Evolutionary conservation across 2,329 filamentous ascomycete genomes (phyloP).

Genomic region (Chrysosporium queenslandicum): DNA sequence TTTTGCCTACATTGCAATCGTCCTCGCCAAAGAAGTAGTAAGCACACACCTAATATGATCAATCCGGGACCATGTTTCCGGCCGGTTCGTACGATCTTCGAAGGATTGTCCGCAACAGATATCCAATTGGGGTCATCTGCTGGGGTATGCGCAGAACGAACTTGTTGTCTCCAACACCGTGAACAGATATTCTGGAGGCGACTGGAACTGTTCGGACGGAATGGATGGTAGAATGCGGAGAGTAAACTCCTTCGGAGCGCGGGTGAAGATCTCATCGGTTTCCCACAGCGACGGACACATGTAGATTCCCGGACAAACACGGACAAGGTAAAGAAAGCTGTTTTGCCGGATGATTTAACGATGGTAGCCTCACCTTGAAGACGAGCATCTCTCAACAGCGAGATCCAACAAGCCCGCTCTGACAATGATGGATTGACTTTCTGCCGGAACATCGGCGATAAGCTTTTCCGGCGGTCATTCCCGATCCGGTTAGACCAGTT

Average conservation of each 20-base stretch:
- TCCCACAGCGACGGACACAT: neutral
- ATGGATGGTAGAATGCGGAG: constrained; percentile 1
- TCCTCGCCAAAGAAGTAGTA: neutral
- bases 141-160: constrained; percentile 38
- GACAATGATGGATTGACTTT: too few relatives aligned
- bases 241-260: neutral
- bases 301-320: too few relatives aligned
- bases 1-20: neutral
- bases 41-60: constrained; percentile 56
- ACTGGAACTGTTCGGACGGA: neutral
- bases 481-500: neutral
- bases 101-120: constrained; percentile 78
- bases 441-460: neutral
- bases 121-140: constrained; percentile 70
- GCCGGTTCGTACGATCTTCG: constrained; percentile 65
- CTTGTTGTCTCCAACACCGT: constrained; percentile 29
- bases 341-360: too few relatives aligned
- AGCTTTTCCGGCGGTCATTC: neutral
- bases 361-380: too few relatives aligned
- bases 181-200: constrained; percentile 27
- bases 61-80: constrained; percentile 69
- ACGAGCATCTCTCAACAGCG: too few relatives aligned
- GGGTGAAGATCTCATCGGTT: constrained; percentile 2
- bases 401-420: neutral
- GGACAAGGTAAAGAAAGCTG: too few relatives aligned